A percentile compares a stretch with the other conserved stretches of the same genome.
Conservation (phyloP, 2,329 filamentous ascomycete species). For the Pyrenophora teres region DNA sequence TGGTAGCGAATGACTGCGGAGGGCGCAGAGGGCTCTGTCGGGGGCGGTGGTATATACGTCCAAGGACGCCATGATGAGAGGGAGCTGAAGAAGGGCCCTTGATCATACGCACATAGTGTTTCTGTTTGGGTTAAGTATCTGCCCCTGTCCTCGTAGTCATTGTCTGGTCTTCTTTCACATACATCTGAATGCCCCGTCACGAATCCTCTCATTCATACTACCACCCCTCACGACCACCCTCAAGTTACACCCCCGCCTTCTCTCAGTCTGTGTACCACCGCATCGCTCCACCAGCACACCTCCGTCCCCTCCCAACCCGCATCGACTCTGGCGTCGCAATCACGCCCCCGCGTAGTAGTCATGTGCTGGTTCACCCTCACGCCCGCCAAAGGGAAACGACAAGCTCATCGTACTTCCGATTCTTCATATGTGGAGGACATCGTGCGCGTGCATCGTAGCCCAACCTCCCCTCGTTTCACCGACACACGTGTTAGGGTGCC, state of each 20-base stretch:
- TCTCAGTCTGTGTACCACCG: slow-evolving; percentile 28
- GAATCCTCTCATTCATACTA: slow-evolving; percentile 20
- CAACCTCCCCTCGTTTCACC: slow-evolving; percentile 24
- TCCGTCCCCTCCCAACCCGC: slow-evolving; percentile 26
- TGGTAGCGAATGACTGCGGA: slow-evolving; percentile 26
- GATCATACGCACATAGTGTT: slow-evolving; percentile 17
- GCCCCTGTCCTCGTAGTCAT: slow-evolving; percentile 5
- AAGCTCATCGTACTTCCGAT: slow-evolving; percentile 21
- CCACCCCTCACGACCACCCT: slow-evolving; percentile 25
- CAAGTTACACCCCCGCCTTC: slow-evolving; percentile 25
- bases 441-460: slow-evolving; percentile 34
- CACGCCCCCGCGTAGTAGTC: slow-evolving; percentile 7
- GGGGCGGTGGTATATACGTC: slow-evolving; percentile 22
- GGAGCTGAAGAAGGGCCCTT: slow-evolving; percentile 8
- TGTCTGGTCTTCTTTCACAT: slow-evolving; percentile 9
- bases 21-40: background rate
- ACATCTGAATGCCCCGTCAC: slow-evolving; percentile 29
- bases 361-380: slow-evolving; percentile 45
- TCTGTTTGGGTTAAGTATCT: slow-evolving; percentile 23
- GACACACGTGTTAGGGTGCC: slow-evolving; percentile 31
- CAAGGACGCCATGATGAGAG: slow-evolving; percentile 19
- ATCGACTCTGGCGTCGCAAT: slow-evolving; percentile 23
- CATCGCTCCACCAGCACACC: slow-evolving; percentile 27
- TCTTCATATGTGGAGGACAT: slow-evolving; percentile 35
- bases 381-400: slow-evolving; percentile 26